A percentile compares a stretch with the other conserved stretches of the same genome.
Conservation (phyloP, 2,329 filamentous ascomycete genomes). For the Colletotrichum acutatum region DNA sequence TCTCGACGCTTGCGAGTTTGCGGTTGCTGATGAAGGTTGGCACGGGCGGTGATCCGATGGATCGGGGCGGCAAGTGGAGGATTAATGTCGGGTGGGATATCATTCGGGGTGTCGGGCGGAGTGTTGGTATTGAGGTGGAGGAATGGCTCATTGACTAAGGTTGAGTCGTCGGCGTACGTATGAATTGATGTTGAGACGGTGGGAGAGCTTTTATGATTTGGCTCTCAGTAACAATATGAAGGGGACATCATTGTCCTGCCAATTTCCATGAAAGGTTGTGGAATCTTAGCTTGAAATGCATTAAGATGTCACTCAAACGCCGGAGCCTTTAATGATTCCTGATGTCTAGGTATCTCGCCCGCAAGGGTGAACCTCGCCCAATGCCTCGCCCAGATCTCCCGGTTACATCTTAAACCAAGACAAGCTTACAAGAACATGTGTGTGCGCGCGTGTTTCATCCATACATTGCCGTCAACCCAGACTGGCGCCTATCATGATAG, state of each 20-base stretch:
- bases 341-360: not conserved
- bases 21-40: constrained; percentile 75
- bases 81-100: constrained; percentile 85
- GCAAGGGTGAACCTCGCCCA: not conserved
- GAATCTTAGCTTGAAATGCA: rapidly evolving
- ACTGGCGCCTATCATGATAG: constrained; percentile 20
- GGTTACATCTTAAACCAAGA: not conserved
- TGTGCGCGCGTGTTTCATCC: constrained; percentile 8
- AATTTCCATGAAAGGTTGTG: not conserved
- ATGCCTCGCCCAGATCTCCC: not conserved
- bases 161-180: too few relatives aligned
- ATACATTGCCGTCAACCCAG: constrained; percentile 6
- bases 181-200: not conserved
- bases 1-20: constrained; percentile 79
- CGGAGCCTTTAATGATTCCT: not conserved
- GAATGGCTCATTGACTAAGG: constrained; percentile 77
- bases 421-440: not conserved
- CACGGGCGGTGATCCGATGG: constrained; percentile 70
- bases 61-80: constrained; percentile 78
- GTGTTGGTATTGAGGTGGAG: constrained; percentile 80
- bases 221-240: not conserved
- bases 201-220: too few relatives aligned
- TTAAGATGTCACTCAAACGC: not conserved
- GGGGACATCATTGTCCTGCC: not conserved
- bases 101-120: constrained; percentile 75